Base-by-base conservation (phyloP, 441 rosid species). In the Erodium moschatum region DNA sequence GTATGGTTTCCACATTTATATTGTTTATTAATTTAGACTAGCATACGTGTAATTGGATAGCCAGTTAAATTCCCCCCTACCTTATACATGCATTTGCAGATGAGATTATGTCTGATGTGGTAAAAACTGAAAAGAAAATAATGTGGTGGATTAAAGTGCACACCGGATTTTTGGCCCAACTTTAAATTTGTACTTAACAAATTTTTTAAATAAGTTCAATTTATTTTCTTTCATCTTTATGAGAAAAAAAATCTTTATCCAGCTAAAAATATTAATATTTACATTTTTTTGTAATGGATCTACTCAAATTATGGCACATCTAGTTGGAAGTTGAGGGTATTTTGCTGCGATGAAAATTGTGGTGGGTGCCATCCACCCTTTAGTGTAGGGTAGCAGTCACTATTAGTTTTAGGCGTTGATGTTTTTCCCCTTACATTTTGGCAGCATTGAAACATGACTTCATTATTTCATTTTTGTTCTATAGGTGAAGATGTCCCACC, bases 401-500 rank as follows among this genome's bases (percentile, higher is more conserved):
- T 42, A 6, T 42, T 42, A 42, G 48, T 13, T 46, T 46, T 3
- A 46, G n/a, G 15, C 13, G 8, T 7, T 8, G 12, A 7, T 4
- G 38, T 27, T 33, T 73, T 67, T 29, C 27, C 48, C 40, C 35
- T 44, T 27, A 52, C 35, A 66, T 12, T 54, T 15, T 44, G 31
- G 50, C 20, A 42, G 48, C n/a, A 69, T 58, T 16, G 18, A 70
- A 42, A 42, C 20, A 5, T 18, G 33, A 16, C 48, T 62, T n/a
- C 6, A 1, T 15, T 21, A 18, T 46, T 5, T 64, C 67, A 20
- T 72, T 2, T 29, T 81, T 73, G 44, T 81, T 71, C 66, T 73
- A 19, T 61, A 95, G 99, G 92, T 72, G 99, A 95, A 85, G 99
- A 92, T 81, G 86, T 90, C 73, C 99, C 98, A 11, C 99, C 97